A percentile compares a stretch with the other conserved stretches of the same genome.
phyloP scores from a whole-genome alignment of 306 rosid genomes.

The Herpetospermum pedunculosum region DNA sequence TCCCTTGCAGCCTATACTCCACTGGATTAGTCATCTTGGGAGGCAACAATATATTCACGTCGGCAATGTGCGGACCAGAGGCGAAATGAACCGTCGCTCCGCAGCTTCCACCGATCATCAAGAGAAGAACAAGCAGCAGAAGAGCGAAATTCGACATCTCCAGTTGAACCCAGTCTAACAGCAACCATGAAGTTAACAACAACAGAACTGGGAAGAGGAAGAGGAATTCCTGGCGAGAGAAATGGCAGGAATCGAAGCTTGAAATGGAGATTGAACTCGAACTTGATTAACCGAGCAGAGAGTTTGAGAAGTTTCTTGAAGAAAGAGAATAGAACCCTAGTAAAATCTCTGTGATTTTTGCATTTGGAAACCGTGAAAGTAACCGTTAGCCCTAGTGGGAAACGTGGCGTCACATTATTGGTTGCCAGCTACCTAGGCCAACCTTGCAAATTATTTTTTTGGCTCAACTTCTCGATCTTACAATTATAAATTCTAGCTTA shows the following conservation, averaged over 20 bases:
- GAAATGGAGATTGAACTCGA: not conserved
- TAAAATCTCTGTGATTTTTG: not conserved
- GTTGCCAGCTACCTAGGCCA: not conserved
- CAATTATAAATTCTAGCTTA: too few species aligned
- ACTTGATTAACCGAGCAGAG: not conserved
- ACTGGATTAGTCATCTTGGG: slow-evolving; percentile 80
- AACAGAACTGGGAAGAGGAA: not conserved
- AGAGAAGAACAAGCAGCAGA: slow-evolving; percentile 11
- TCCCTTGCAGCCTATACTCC: slow-evolving; percentile 77
- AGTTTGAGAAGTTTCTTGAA: not conserved
- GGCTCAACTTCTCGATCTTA: too few species aligned
- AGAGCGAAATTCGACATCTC: slow-evolving; percentile 19
- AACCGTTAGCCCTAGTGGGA: not conserved
- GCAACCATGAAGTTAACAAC: not conserved
- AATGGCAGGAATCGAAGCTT: not conserved
- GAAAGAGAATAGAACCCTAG: not conserved
- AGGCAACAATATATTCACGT: slow-evolving; percentile 68
- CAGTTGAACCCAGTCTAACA: not conserved
- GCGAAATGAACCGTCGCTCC: slow-evolving; percentile 25
- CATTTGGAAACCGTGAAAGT: not conserved
- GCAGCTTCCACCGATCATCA: slow-evolving; percentile 6
- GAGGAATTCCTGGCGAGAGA: not conserved
- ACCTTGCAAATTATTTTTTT: not conserved
- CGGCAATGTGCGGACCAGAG: slow-evolving; percentile 87
- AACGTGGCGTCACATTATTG: not conserved